Evolutionary conservation across 768 basidiomycete species (phyloP).

Genomic region (Lyophyllum semitale): DNA sequence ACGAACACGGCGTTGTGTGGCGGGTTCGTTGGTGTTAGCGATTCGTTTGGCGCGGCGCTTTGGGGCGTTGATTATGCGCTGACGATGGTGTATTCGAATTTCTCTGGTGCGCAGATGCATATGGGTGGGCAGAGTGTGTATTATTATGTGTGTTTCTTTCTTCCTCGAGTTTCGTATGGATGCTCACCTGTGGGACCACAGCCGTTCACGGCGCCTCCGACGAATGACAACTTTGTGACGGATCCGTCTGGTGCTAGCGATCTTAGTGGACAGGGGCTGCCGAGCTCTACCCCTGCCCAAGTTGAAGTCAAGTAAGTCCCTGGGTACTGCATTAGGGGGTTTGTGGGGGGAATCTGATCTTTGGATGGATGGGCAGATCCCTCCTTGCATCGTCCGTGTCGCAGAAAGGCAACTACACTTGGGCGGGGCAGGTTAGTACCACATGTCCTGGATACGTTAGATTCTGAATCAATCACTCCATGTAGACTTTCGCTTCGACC

Average conservation of each 20-base stretch:
- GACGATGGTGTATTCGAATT: conserved; percentile 58
- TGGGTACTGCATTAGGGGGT: neutral
- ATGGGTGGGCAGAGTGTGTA: conserved; percentile 65
- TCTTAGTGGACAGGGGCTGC: conserved; percentile 39
- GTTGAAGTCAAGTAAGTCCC: conserved; percentile 14
- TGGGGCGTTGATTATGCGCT: conserved; percentile 67
- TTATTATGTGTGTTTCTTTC: conserved; percentile 55
- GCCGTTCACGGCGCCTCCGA: conserved; percentile 26
- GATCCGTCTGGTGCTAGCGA: conserved; percentile 59
- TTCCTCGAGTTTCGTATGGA: conserved; percentile 27
- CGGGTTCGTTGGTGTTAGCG: conserved; percentile 64
- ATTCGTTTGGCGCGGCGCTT: conserved; percentile 63
- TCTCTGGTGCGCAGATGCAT: conserved; percentile 50
- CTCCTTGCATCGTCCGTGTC: conserved; percentile 55
- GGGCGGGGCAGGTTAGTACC: conserved; percentile 84
- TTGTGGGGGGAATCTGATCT: neutral
- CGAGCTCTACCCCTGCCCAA: conserved; percentile 27
- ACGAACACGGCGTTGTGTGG: conserved; percentile 73
- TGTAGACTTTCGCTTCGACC: conserved; percentile 59
- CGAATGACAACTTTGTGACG: conserved; percentile 71
- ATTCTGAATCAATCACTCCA: neutral
- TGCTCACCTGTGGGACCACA: conserved; percentile 31
- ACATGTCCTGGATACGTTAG: conserved; percentile 16
- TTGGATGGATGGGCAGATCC: conserved; percentile 40
- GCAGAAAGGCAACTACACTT: conserved; percentile 66